Conservation (phyloP, 2,329 filamentous ascomycete species). For the Xylariomycetidae sp. region DNA sequence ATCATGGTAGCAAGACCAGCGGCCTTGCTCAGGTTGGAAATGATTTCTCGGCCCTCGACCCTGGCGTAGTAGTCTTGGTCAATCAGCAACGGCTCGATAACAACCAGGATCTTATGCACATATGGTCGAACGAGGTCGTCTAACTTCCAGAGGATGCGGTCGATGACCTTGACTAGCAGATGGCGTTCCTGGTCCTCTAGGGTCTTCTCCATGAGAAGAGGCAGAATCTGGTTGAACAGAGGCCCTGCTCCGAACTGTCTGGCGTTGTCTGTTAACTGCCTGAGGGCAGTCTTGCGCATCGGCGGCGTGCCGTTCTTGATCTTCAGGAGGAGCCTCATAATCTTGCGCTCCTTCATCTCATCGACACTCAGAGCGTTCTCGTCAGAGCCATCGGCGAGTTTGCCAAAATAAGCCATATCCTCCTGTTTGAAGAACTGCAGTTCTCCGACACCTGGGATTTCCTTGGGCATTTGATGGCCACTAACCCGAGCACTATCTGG, state of each 20-base stretch:
- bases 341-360: slow-evolving; percentile 95
- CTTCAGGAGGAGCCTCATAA: slow-evolving; percentile 93
- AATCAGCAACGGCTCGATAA: slow-evolving; percentile 97
- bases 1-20: slow-evolving; percentile 98
- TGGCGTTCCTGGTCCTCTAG: slow-evolving; percentile 97
- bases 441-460: slow-evolving; percentile 93
- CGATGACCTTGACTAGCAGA: slow-evolving; percentile 97
- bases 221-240: slow-evolving; percentile 95
- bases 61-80: slow-evolving; percentile 99
- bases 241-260: slow-evolving; percentile 90
- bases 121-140: slow-evolving; percentile 94
- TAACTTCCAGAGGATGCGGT: slow-evolving; percentile 96
- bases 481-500: slow-evolving; percentile 76
- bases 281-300: slow-evolving; percentile 95
- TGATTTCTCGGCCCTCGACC: slow-evolving; percentile 97
- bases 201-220: slow-evolving; percentile 95
- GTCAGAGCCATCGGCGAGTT: slow-evolving; percentile 88
- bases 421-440: slow-evolving; percentile 97
- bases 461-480: slow-evolving; percentile 86
- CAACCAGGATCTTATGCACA: slow-evolving; percentile 96
- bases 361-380: slow-evolving; percentile 90
- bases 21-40: slow-evolving; percentile 94
- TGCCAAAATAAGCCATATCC: slow-evolving; percentile 98
- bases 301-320: slow-evolving; percentile 99
- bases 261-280: slow-evolving; percentile 96